Evolutionary conservation across 2,329 filamentous ascomycete species (phyloP).

Genomic region (Lasiodiplodia sp.): DNA sequence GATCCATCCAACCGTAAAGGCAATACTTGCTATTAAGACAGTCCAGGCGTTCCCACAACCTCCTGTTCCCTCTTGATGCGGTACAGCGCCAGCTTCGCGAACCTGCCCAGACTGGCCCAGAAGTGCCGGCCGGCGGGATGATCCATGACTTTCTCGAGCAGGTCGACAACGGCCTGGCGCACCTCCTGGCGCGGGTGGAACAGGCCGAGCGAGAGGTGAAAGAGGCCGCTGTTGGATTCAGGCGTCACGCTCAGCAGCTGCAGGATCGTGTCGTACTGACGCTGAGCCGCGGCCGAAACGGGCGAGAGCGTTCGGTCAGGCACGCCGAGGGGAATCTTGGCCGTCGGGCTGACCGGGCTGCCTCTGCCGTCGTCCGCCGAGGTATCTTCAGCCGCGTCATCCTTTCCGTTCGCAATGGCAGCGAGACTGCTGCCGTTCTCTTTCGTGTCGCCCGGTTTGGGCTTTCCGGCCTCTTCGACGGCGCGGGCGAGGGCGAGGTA

Average conservation of each 20-base stretch:
- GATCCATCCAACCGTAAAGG: neutral
- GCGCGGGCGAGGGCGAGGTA: constrained; percentile 81
- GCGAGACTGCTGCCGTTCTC: neutral
- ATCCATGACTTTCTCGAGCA: constrained; percentile 81
- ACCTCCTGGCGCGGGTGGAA: constrained; percentile 90
- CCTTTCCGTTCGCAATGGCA: constrained; percentile 29
- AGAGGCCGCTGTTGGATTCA: constrained; percentile 85
- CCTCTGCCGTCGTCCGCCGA: constrained; percentile 34
- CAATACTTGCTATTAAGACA: neutral
- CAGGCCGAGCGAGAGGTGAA: constrained; percentile 87
- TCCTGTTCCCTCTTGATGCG: constrained; percentile 71
- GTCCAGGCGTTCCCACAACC: neutral
- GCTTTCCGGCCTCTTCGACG: constrained; percentile 60
- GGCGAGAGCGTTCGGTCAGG: constrained; percentile 8
- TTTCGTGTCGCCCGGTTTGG: constrained; percentile 25
- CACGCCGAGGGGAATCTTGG: neutral
- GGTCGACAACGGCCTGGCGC: constrained; percentile 75
- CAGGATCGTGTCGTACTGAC: constrained; percentile 49
- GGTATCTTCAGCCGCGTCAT: constrained; percentile 15
- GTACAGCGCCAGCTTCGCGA: constrained; percentile 85
- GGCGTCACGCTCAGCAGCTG: constrained; percentile 81
- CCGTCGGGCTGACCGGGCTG: constrained; percentile 15
- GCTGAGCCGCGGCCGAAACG: constrained; percentile 31
- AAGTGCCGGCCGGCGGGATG: constrained; percentile 94
- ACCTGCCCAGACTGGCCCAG: constrained; percentile 85